Percentiles rank a stretch among this genome's conserved stretches.
These are phyloP conservation scores for Cutaneotrichosporon curvatum DNA, from an alignment of 1,284 basidiomycete genomes.

Conservation along the genomic window DNA sequence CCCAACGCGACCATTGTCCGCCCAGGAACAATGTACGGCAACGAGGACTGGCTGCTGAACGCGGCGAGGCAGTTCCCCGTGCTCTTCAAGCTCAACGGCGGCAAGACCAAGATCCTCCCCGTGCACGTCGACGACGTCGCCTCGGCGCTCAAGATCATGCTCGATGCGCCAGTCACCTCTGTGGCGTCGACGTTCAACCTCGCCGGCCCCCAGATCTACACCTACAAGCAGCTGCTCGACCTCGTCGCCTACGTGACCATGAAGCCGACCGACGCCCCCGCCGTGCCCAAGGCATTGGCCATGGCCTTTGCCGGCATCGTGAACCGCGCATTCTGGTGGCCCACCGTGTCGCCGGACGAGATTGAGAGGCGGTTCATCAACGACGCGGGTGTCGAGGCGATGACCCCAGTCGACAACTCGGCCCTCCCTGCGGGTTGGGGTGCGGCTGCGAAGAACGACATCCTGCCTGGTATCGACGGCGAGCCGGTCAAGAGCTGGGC, in stretches of 20 bases:
- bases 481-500: constrained; percentile 49
- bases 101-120: constrained; percentile 77
- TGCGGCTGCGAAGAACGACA: constrained; percentile 50
- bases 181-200: constrained; percentile 67
- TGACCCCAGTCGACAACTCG: constrained; percentile 50
- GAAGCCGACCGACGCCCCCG: constrained; percentile 60
- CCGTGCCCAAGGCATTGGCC: constrained; percentile 71
- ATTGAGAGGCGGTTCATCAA: constrained; percentile 80
- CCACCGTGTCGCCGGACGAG: constrained; percentile 83
- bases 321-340: constrained; percentile 82
- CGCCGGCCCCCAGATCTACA: constrained; percentile 81
- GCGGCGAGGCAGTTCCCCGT: constrained; percentile 89
- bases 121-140: constrained; percentile 94
- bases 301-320: constrained; percentile 58
- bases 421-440: constrained; percentile 43
- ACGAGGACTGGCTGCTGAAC: constrained; percentile 91
- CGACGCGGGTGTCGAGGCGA: constrained; percentile 58
- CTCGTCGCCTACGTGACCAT: constrained; percentile 76
- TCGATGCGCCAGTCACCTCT: constrained; percentile 56
- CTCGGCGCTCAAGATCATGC: constrained; percentile 75
- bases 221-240: constrained; percentile 74
- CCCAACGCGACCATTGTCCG: constrained; percentile 83
- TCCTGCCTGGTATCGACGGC: constrained; percentile 41
- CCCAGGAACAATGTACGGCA: constrained; percentile 79
- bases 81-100: constrained; percentile 88